Evolutionary conservation across 305 asterid genomes (phyloP).

Genomic region (Petunia hybrid): DNA sequence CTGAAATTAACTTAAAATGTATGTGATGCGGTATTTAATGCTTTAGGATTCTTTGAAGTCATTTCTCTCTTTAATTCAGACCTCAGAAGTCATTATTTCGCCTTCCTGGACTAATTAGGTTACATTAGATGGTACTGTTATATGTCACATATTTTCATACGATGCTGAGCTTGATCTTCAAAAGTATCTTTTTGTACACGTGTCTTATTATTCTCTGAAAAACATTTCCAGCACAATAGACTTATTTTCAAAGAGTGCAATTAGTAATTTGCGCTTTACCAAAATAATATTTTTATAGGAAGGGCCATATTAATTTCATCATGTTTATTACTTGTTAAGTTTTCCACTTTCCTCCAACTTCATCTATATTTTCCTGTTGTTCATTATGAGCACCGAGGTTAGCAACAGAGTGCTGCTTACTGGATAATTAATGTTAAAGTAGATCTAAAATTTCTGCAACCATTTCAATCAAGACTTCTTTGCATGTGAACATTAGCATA

Average conservation of each 20-base stretch:
- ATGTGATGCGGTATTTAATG: not conserved
- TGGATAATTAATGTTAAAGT: not conserved
- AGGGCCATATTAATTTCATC: not conserved
- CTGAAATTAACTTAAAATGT: not conserved
- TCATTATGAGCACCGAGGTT: not conserved
- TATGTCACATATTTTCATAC: slow-evolving; percentile 18
- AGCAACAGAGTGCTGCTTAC: slow-evolving; percentile 23
- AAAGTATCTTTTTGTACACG: not conserved
- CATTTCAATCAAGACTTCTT: not conserved
- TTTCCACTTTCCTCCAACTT: slow-evolving; percentile 1
- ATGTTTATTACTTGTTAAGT: not conserved
- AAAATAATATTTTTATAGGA: not conserved
- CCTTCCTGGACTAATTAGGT: not conserved
- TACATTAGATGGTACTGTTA: not conserved
- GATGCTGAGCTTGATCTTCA: not conserved
- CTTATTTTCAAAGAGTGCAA: not conserved
- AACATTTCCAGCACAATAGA: not conserved
- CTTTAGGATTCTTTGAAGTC: not conserved
- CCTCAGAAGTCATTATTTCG: not conserved
- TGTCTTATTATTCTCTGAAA: not conserved
- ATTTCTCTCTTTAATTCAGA: slow-evolving; percentile 14
- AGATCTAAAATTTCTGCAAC: not conserved
- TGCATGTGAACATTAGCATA: slow-evolving; percentile 2
- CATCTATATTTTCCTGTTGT: not conserved
- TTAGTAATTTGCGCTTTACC: not conserved